A percentile compares a stretch with the other conserved stretches of the same genome.
These are phyloP conservation scores for Sclerotiophoma versabilis DNA, from an alignment of 2,329 filamentous ascomycete genomes.

Conservation along the genomic window DNA sequence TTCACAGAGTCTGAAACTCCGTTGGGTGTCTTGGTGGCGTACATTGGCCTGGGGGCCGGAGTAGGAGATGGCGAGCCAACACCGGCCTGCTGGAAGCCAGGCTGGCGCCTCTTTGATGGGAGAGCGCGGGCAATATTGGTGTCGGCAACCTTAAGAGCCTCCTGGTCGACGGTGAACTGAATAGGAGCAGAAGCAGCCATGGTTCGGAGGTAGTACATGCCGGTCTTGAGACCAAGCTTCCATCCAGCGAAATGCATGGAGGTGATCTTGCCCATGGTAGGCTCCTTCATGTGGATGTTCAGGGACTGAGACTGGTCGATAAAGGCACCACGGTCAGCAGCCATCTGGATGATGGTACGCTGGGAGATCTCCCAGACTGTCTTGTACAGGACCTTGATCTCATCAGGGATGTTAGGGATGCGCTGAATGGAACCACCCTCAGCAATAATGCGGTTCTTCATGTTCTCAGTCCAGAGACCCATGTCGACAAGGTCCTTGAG, in stretches of 20 bases:
- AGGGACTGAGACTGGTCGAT: slow-evolving; percentile 99
- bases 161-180: slow-evolving; percentile 98
- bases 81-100: slow-evolving; percentile 31
- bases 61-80: slow-evolving; percentile 58
- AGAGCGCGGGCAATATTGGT: slow-evolving; percentile 74
- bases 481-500: slow-evolving; percentile 98
- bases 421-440: slow-evolving; percentile 96
- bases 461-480: slow-evolving; percentile 97
- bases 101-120: slow-evolving; percentile 70
- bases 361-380: slow-evolving; percentile 99
- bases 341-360: slow-evolving; percentile 95
- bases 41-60: slow-evolving; percentile 72
- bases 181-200: slow-evolving; percentile 97
- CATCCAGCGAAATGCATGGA: slow-evolving; percentile 99
- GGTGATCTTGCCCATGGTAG: slow-evolving; percentile 99
- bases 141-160: slow-evolving; percentile 87
- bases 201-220: slow-evolving; percentile 99
- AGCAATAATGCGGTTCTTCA: slow-evolving; percentile 99
- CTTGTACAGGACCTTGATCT: slow-evolving; percentile 98
- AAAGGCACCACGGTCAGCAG: slow-evolving; percentile 95
- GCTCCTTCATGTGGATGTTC: slow-evolving; percentile 99
- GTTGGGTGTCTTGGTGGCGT: slow-evolving; percentile 63
- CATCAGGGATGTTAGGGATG: slow-evolving; percentile 93
- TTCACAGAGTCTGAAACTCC: slow-evolving; percentile 53
- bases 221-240: slow-evolving; percentile 99